Evolutionary conservation across 768 basidiomycete genomes (phyloP), one percentile per base, ranked within the genome.

Genomic region (Leccinellum luteum): DNA sequence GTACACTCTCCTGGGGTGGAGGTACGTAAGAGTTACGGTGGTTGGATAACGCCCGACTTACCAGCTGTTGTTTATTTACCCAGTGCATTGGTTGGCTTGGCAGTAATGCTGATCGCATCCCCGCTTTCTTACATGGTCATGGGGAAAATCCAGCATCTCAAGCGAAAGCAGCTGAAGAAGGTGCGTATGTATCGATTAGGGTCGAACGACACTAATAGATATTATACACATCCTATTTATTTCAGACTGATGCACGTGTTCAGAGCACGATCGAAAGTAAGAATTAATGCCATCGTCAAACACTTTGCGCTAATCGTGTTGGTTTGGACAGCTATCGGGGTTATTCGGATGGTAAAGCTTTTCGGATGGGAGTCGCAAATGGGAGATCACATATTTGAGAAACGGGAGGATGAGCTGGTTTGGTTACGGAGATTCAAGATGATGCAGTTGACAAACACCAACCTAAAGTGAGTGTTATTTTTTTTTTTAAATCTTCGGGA

Each of bases 1-100:
- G 48, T 55, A 55, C 21, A 55, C 48, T 6, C 54, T 55, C n/a
- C 15, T 55, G 32, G 48, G 25, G 13, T 55, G 54, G 54, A 55
- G 54, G 54, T 55, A 28, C n/a, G 48, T 1, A 4, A 7, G 6
- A 34, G 8, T 35, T 10, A 19, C 7, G n/a, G 1, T 28, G 12
- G n/a, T 19, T 6, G 13, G 12, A 25, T 32, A n/a, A 14, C 27
- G 7, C 2, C 2, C 10, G 25, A 4, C 35, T 49, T 25, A 32
- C 14, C 6, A 2, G 8, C 12, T 2, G 6, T 27, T 34, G 27
- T 5, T 15, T n/a, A 6, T 34, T 25, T 9, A 19, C 6, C 25
- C 17, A 55, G 54, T 14, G 54, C 54, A 1, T 35, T 55, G 23
- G 54, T 55, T n/a, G 54, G 48, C 32, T 28, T 51, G 25, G 48